A percentile compares a stretch with the other conserved stretches of the same genome.
Evolutionary conservation across 2,329 filamentous ascomycete genomes (phyloP).

Genomic region (Seiridium cupressi): DNA sequence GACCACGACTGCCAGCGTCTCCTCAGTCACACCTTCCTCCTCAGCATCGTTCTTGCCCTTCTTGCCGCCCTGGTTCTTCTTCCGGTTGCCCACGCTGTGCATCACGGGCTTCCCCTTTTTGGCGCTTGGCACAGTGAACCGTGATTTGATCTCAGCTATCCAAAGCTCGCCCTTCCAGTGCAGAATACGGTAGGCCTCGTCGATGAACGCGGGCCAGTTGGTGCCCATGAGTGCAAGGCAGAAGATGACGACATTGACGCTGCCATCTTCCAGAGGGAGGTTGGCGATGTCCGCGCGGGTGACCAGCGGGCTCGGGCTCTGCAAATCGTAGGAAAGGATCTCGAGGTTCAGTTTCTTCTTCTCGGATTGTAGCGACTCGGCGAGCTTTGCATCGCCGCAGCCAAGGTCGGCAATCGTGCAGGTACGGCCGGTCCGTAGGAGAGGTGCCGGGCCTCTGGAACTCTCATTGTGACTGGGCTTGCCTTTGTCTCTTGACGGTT

Average conservation of each 20-base stretch:
- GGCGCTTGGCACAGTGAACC: constrained; percentile 65
- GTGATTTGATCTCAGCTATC: constrained; percentile 94
- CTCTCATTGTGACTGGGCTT: constrained; percentile 1
- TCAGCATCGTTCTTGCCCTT: constrained; percentile 41
- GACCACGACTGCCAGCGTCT: constrained; percentile 66
- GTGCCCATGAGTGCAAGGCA: constrained; percentile 98
- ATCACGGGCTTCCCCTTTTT: constrained; percentile 47
- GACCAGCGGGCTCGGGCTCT: constrained; percentile 72
- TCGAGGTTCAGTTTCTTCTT: constrained; percentile 68
- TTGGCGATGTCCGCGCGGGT: constrained; percentile 87
- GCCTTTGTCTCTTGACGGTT: constrained; percentile 7
- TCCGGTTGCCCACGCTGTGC: constrained; percentile 71
- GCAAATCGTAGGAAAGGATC: constrained; percentile 83
- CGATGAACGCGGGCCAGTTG: constrained; percentile 95
- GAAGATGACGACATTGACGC: constrained; percentile 86
- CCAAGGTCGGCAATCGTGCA: constrained; percentile 88
- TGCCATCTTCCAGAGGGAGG: constrained; percentile 72
- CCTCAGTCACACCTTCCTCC: constrained; percentile 47
- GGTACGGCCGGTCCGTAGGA: constrained; percentile 70
- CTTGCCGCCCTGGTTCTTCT: constrained; percentile 44
- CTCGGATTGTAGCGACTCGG: constrained; percentile 63
- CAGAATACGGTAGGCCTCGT: constrained; percentile 90
- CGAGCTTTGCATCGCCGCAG: constrained; percentile 86
- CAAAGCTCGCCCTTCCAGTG: constrained; percentile 95
- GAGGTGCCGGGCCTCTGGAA: constrained; percentile 36